phyloP scores from a whole-genome alignment of 148 eudicot genomes.

The Chenopodium suecicum region DNA sequence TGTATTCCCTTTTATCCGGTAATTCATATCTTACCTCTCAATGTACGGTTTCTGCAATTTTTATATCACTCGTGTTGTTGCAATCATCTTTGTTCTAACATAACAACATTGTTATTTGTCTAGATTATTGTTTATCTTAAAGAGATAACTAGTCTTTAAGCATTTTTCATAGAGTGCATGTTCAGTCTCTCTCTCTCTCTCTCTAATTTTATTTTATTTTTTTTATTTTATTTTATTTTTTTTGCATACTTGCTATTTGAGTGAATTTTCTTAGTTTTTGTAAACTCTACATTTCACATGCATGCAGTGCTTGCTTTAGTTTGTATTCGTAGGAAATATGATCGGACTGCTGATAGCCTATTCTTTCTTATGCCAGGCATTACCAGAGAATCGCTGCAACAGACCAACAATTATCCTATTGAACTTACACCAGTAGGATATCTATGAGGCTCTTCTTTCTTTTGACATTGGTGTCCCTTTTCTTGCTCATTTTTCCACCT shows the following conservation, averaged over 20 bases:
- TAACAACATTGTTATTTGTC: background rate
- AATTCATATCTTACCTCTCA: background rate
- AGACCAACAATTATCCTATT: constrained; percentile 10
- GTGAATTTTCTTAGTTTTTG: background rate
- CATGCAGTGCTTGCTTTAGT: background rate
- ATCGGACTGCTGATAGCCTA: background rate
- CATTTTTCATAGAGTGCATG: no score
- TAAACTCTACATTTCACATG: background rate
- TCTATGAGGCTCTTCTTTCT: constrained; percentile 46
- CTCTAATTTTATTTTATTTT: background rate
- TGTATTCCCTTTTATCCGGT: background rate
- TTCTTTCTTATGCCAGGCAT: constrained; percentile 26
- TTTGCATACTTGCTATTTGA: background rate
- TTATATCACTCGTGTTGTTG: background rate
- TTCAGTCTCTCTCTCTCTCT: background rate
- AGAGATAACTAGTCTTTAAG: background rate
- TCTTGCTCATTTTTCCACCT: constrained; percentile 25
- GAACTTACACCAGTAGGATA: constrained; percentile 21
- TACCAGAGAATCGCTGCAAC: constrained; percentile 16
- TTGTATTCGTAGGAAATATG: background rate
- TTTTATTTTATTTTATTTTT: background rate
- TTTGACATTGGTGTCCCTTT: constrained; percentile 27
- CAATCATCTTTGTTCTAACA: background rate
- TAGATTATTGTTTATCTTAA: background rate
- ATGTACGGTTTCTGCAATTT: background rate